Base-by-base conservation (phyloP, 2,329 filamentous ascomycete genomes). In the Colletotrichum spaethianum region DNA sequence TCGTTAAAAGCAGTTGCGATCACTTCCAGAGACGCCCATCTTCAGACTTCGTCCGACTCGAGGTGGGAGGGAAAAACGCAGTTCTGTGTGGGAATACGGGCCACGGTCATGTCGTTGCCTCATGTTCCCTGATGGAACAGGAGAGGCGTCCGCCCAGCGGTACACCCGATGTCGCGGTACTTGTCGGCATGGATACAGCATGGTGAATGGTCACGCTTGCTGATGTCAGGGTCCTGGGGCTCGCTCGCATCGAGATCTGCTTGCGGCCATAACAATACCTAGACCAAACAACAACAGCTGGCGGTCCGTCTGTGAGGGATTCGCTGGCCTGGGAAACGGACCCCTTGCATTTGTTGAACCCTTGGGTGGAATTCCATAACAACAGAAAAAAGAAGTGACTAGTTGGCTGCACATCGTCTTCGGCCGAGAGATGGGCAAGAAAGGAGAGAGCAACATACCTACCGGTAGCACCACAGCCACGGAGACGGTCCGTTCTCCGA, bases 211-310 rank as follows among this genome's bases (percentile, higher is more conserved):
- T 63, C 63, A 48, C 48, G 67, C 48, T 63, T 63, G 65, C 69
- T 69, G 65, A 69, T 72, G 69, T 63, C 69, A 72, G 69, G 69
- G 69, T 72, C 69, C 69, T 72, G 69, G 65, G 65, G 53, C 65
- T 63, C 12, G 59, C 46, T 69, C 69, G 52, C 69, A 72, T 69
- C 65, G 69, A 72, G 69, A 69, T 72, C 65, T 72, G 59, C 28
- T 50, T 59, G 60, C 59, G 59, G 31, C 59, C 69, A 69, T 23
- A 56, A 52, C 18, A 40, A 36, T 38, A 38, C 23, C 26, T 56
- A 56, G n/a, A 31, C 48, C 48, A 26, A 12, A 33, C 16, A n/a
- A 26, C 5, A 8, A 20, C 26, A 18, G 7, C 20, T 8, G 42
- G 44, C n/a, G 20, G 20, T 11, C 63, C 48, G 28, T 38, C 23